These are phyloP conservation scores for Saccharomycopsis sp. DNA, from an alignment of 805 yeast species.

Conservation along the genomic window DNA sequence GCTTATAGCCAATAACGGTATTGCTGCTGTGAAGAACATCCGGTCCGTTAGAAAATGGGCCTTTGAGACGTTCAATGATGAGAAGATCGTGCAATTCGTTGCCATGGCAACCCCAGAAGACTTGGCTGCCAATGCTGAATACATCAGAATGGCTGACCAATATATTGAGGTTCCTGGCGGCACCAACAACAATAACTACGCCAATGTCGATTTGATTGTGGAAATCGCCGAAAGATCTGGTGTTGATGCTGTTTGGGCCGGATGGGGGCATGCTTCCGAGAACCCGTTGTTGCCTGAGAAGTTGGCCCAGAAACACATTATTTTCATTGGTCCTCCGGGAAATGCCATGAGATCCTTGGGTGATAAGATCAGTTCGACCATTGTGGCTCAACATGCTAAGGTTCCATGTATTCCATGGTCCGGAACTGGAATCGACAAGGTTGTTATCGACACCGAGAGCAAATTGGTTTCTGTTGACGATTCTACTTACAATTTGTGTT, in stretches of 20 bases:
- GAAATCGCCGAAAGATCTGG: conserved; percentile 95
- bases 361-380: conserved; percentile 95
- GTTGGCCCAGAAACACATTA: conserved; percentile 82
- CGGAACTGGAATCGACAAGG: conserved; percentile 92
- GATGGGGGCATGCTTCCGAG: conserved; percentile 99
- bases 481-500: conserved; percentile 78
- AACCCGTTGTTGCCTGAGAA: conserved; percentile 91
- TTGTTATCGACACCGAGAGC: conserved; percentile 56
- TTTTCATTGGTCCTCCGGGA: conserved; percentile 98
- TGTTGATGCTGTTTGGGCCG: conserved; percentile 99
- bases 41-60: conserved; percentile 98
- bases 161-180: conserved; percentile 99
- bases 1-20: conserved; percentile 96
- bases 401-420: conserved; percentile 99
- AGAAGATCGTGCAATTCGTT: conserved; percentile 85
- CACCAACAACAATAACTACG: conserved; percentile 96
- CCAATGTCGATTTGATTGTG: conserved; percentile 94
- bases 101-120: conserved; percentile 99
- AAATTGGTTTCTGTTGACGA: conserved; percentile 87
- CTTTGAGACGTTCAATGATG: conserved; percentile 97
- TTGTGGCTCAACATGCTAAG: conserved; percentile 97
- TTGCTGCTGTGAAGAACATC: conserved; percentile 98
- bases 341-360: conserved; percentile 99
- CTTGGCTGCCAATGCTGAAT: conserved; percentile 92
- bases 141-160: conserved; percentile 98